Evolutionary conservation across 305 asterid genomes (phyloP).

Genomic region (Coffea humblotiana): DNA sequence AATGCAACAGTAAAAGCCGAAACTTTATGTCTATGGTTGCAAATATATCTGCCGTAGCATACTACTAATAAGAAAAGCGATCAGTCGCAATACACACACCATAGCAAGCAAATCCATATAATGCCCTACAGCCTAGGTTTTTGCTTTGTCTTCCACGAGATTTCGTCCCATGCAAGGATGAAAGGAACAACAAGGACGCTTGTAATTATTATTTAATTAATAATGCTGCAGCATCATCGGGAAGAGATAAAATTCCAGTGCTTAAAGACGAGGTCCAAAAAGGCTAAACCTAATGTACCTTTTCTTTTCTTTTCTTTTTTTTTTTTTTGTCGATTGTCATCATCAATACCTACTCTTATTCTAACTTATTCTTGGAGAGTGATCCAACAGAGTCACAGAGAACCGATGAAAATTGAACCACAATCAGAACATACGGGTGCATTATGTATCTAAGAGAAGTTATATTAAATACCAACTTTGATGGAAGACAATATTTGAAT

Average conservation of each 20-base stretch:
- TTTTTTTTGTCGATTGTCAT: too few relatives aligned
- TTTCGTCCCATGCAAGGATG: not conserved
- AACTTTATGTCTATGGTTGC: slow-evolving; percentile 8
- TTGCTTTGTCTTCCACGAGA: not conserved
- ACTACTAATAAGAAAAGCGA: not conserved
- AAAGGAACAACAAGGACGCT: too few relatives aligned
- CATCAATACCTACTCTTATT: too few relatives aligned
- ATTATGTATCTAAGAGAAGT: too few relatives aligned
- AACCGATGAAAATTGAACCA: too few relatives aligned
- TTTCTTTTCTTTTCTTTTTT: too few relatives aligned
- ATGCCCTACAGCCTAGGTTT: not conserved
- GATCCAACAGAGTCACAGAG: too few relatives aligned
- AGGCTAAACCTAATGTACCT: too few relatives aligned
- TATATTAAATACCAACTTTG: too few relatives aligned
- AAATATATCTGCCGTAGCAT: not conserved
- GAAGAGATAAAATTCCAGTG: not conserved
- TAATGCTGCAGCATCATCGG: not conserved
- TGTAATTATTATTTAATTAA: not conserved
- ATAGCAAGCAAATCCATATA: not conserved
- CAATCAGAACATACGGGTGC: too few relatives aligned
- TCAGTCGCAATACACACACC: not conserved
- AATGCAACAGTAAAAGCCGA: not conserved
- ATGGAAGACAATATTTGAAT: too few relatives aligned
- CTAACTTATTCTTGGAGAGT: not conserved
- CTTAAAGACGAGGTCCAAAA: not conserved